Conservation (phyloP, 78 protist species). For the Capsaspora owczarzaki region DNA sequence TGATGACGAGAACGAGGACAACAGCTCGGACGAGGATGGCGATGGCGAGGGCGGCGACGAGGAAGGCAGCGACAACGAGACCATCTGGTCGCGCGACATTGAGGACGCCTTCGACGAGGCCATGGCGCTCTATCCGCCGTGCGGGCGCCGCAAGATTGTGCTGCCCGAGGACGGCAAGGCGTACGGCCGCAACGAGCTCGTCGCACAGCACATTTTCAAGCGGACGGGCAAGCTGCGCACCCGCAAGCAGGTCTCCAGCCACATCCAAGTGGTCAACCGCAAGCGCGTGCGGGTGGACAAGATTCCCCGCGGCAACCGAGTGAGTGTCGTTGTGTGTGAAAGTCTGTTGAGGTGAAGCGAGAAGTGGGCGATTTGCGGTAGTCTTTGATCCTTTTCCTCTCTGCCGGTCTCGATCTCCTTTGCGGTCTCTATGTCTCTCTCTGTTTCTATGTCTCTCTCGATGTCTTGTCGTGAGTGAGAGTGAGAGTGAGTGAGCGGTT, state of each 20-base stretch:
- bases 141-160: constrained; percentile 28
- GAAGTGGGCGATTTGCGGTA: not conserved
- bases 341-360: not conserved
- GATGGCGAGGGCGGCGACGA: not conserved
- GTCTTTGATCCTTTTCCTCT: not conserved
- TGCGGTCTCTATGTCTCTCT: too few species aligned
- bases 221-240: constrained; percentile 30
- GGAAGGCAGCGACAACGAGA: not conserved
- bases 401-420: too few species aligned
- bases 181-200: constrained; percentile 37
- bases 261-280: constrained; percentile 41
- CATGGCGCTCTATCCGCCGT: constrained; percentile 15
- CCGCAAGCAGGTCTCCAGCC: constrained; percentile 46
- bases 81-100: constrained; percentile 11
- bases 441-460: too few species aligned
- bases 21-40: too few species aligned
- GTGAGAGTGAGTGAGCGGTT: too few species aligned
- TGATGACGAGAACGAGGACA: too few species aligned
- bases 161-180: constrained; percentile 31
- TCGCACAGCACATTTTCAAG: constrained; percentile 24
- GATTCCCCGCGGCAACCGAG: not conserved
- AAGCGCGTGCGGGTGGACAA: constrained; percentile 11
- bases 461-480: too few species aligned
- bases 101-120: constrained; percentile 32
- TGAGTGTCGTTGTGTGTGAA: not conserved